Conservation (phyloP, 2,329 filamentous ascomycete genomes). For the Penicillium sp. region DNA sequence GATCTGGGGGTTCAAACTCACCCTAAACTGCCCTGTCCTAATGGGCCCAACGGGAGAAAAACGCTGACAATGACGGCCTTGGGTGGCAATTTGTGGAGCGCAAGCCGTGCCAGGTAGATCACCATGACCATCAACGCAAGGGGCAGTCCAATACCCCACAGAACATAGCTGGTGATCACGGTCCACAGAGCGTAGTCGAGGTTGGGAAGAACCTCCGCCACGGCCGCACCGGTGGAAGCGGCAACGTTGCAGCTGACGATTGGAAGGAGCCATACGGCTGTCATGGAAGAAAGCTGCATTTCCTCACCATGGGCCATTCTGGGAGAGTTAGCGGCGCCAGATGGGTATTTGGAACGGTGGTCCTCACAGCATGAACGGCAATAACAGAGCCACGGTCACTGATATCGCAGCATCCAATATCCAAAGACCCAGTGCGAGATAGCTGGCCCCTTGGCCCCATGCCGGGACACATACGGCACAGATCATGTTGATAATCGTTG, state of each 20-base stretch:
- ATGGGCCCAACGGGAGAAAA: slow-evolving; percentile 67
- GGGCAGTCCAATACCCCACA: slow-evolving; percentile 67
- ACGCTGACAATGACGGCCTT: slow-evolving; percentile 68
- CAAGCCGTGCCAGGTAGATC: slow-evolving; percentile 70
- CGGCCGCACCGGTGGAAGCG: slow-evolving; percentile 62
- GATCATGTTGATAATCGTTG: slow-evolving; percentile 68
- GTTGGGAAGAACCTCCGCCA: slow-evolving; percentile 61
- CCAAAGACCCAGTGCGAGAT: slow-evolving; percentile 60
- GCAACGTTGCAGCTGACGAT: slow-evolving; percentile 69
- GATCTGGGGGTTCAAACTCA: slow-evolving; percentile 15
- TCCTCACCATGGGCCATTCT: slow-evolving; percentile 28
- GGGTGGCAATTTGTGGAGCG: slow-evolving; percentile 67
- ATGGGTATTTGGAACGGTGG: neutral
- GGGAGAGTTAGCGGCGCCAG: neutral
- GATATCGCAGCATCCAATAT: slow-evolving; percentile 59
- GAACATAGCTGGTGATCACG: slow-evolving; percentile 65
- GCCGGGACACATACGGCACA: slow-evolving; percentile 59
- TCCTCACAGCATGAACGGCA: slow-evolving; percentile 50
- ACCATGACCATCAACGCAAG: slow-evolving; percentile 65
- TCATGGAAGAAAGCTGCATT: slow-evolving; percentile 57
- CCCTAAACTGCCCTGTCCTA: slow-evolving; percentile 67
- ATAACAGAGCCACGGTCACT: slow-evolving; percentile 38
- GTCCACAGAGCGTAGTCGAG: slow-evolving; percentile 62
- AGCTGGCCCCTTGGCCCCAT: slow-evolving; percentile 62
- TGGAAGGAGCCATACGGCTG: slow-evolving; percentile 66